Evolutionary conservation across 192 early-diverging fungal species (phyloP), one percentile per base, ranked within the genome.

Genomic region (Oehlia diaphana): DNA sequence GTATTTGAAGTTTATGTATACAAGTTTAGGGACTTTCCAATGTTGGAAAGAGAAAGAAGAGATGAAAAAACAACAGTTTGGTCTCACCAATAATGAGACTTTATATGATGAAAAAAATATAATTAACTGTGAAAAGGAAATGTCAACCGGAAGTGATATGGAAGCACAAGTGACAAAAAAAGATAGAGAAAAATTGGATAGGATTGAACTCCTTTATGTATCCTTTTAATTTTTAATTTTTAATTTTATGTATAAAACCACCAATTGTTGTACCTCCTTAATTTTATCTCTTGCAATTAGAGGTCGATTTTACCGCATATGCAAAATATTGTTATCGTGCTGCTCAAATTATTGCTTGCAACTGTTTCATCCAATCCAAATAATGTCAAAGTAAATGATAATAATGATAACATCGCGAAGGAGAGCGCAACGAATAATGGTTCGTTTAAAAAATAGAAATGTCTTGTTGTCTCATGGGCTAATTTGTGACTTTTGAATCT

Each of bases 121-220:
- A 3, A 33, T 50, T 42, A 37, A 44, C 31, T 37, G 26, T 42
- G 19, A 9, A 72, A 37, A 31, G 4, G 35, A 53, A 44, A 49
- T 50, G 6, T n/a, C 71, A 73, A 44, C 9, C 0, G 78, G 35
- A 9, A 72, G 71, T 23, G 77, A 78, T 2, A 31, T n/a, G 9
- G 42, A 58, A 58, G 53, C 53, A 7, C 53, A 79, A 8, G 80
- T 83, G 14, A 82, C 44, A 23, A 81, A 82, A 37, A 84, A 61
- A 53, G 82, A 83, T n/a, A 71, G 78, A 21, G 81, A 83, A 58
- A 78, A 80, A 2, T 81, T 89, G n/a, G 85, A 85, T 7, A 82
- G 78, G 26, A 81, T 89, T 63, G 87, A 90, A 81, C 62, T 74
- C 26, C 79, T 90, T 63, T 90, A 88, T 75, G 89, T 90, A 88